These are phyloP conservation scores for Wallacemonas collosoma DNA, from an alignment of 208 protist genomes.

Conservation along the genomic window DNA sequence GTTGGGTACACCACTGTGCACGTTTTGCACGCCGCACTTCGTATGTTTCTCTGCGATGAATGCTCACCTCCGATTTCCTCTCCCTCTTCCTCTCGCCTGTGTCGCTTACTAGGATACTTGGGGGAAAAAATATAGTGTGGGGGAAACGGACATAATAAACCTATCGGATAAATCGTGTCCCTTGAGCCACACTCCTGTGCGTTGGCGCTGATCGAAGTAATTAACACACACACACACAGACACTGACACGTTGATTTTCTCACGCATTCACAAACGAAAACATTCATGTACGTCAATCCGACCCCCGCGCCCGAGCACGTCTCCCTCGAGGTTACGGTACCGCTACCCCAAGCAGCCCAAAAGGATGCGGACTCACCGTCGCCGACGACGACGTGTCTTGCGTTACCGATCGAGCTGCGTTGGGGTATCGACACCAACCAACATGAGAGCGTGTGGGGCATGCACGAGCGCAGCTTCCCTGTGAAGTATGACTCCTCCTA, in stretches of 20 bases:
- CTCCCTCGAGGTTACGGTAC: neutral
- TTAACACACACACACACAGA: slow-evolving; percentile 4
- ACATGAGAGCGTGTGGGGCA: slow-evolving; percentile 36
- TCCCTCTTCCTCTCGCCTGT: no score
- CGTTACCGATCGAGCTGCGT: slow-evolving; percentile 49
- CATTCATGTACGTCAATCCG: slow-evolving; percentile 5
- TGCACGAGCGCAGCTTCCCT: slow-evolving; percentile 69
- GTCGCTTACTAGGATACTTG: no score
- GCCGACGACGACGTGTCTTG: neutral
- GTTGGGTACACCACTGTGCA: no score
- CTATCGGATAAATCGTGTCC: no score
- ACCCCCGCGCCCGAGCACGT: neutral
- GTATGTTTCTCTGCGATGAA: no score
- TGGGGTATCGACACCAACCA: slow-evolving; percentile 58
- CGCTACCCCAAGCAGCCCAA: neutral
- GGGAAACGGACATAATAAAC: no score
- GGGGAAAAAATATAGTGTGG: no score
- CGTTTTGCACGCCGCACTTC: no score
- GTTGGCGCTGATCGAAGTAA: no score
- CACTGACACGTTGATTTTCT: neutral
- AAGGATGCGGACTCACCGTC: neutral
- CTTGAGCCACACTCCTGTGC: no score
- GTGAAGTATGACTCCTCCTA: slow-evolving; percentile 49
- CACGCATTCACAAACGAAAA: neutral
- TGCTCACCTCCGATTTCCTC: no score